Evolutionary conservation across 2,329 filamentous ascomycete genomes (phyloP).

Genomic region (Diplodia mutila): DNA sequence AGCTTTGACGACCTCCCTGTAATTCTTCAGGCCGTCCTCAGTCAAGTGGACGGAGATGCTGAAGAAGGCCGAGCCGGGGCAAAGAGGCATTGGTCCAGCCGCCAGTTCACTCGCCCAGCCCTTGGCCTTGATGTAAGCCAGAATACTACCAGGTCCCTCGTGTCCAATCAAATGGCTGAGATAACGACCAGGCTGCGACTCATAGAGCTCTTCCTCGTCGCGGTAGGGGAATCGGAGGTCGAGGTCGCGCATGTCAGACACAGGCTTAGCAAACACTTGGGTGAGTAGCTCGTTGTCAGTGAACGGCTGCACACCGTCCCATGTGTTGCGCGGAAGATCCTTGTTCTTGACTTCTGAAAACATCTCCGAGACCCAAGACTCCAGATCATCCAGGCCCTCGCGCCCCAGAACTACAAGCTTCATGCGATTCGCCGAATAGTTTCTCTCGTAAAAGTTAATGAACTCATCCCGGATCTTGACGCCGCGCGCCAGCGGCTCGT

Average conservation of each 20-base stretch:
- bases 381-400: conserved; percentile 78
- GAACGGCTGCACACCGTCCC: conserved; percentile 66
- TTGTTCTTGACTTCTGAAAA: conserved; percentile 85
- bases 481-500: conserved; percentile 74
- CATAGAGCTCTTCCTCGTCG: conserved; percentile 78
- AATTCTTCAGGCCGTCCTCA: conserved; percentile 80
- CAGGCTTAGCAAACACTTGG: conserved; percentile 85
- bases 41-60: conserved; percentile 79
- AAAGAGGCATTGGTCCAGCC: conserved; percentile 74
- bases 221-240: conserved; percentile 83
- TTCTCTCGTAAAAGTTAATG: conserved; percentile 84
- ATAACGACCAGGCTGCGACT: conserved; percentile 82
- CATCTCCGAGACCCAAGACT: conserved; percentile 81
- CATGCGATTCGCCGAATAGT: conserved; percentile 94
- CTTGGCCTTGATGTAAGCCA: conserved; percentile 86
- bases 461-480: conserved; percentile 89
- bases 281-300: conserved; percentile 64
- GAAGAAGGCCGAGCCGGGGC: conserved; percentile 80
- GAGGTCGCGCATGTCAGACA: conserved; percentile 82
- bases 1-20: conserved; percentile 78
- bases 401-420: conserved; percentile 85
- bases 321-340: conserved; percentile 68
- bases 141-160: conserved; percentile 88
- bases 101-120: conserved; percentile 86
- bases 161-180: conserved; percentile 89